Base-by-base conservation (phyloP, 1,139 yeast species). In the Suhomyces wounanorum region DNA sequence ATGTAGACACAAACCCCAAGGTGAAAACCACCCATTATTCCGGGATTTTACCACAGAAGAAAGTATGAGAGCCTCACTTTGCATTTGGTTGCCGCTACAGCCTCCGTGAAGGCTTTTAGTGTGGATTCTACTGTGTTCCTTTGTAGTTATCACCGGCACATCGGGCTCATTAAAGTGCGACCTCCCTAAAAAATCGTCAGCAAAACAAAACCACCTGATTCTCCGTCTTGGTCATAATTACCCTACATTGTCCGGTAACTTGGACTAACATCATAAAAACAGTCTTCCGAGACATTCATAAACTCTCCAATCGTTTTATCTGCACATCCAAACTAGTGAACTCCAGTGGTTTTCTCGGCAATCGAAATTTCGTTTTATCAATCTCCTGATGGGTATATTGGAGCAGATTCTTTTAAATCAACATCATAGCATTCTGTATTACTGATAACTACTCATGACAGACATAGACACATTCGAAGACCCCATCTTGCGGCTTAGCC, bases 401-500 rank as follows among this genome's bases (percentile, higher is more conserved):
- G 18, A 33, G 18, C 37, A n/a, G 18, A 2, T 3, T 3, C 18
- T 7, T 33, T 16, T 16, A 33, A 14, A 3, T 3, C 2, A n/a
- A 8, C 37, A 14, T 33, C 18, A 14, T 33, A 33, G 18, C 37
- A 33, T 14, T 33, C 41, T 13, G 16, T 13, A 21, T 21, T 31
- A 11, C 17, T 25, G 28, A 28, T 16, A 40, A n/a, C 17, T 11
- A 31, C 8, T 26, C 18, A 43, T 45, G 49, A 37, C 52, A 6
- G 45, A 47, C 31, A 38, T 50, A 18, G 61, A 60, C 44, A 49
- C 61, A 26, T 81, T 73, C 56, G 66, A 68, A 25, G 86, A 82
- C 62, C 83, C 84, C 6, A 69, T 82, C 40, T 65, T 82, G 49
- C 59, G 66, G 26, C 64, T 82, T 36, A 72, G 81, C 13, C 74